Percentiles rank a stretch among this genome's conserved stretches.
Conservation (phyloP, 352 stramenopile genomes). For the Blastocystis sp. region DNA sequence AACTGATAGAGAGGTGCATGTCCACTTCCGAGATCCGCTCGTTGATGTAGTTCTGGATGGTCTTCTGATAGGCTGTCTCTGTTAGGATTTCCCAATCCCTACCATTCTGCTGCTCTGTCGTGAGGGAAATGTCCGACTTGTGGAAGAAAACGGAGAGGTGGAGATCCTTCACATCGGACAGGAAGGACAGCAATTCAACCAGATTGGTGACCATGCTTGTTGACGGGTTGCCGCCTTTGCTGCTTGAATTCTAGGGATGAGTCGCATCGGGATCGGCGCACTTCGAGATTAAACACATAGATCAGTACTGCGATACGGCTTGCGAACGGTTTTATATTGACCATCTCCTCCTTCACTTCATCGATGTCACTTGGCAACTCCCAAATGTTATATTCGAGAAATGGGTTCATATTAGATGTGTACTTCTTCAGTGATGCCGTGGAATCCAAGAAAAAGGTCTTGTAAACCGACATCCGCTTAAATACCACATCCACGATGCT, state of each 20-base stretch:
- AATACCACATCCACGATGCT: constrained; percentile 57
- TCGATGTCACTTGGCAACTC: constrained; percentile 46
- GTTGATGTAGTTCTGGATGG: constrained; percentile 6
- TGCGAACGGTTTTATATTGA: constrained; percentile 21
- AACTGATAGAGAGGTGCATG: constrained; percentile 31
- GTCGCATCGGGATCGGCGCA: not conserved
- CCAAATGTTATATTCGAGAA: constrained; percentile 55
- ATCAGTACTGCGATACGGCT: constrained; percentile 29
- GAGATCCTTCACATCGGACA: constrained; percentile 9
- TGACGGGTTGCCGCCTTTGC: not conserved
- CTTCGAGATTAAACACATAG: constrained; percentile 50
- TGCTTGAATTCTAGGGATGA: constrained; percentile 25
- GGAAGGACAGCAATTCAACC: not conserved
- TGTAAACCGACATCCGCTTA: constrained; percentile 54
- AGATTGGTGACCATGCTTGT: not conserved
- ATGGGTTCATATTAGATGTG: constrained; percentile 31
- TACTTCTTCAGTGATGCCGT: constrained; percentile 46
- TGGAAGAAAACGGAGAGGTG: constrained; percentile 55
- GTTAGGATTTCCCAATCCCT: not conserved
- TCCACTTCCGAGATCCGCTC: constrained; percentile 8
- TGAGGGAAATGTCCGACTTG: constrained; percentile 49
- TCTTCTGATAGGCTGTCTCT: constrained; percentile 34
- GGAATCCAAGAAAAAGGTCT: constrained; percentile 52
- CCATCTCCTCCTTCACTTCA: constrained; percentile 22
- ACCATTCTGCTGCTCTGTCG: constrained; percentile 35